phyloP scores from a whole-genome alignment of 805 yeast species.

The Barnettozyma wickerhamii region DNA sequence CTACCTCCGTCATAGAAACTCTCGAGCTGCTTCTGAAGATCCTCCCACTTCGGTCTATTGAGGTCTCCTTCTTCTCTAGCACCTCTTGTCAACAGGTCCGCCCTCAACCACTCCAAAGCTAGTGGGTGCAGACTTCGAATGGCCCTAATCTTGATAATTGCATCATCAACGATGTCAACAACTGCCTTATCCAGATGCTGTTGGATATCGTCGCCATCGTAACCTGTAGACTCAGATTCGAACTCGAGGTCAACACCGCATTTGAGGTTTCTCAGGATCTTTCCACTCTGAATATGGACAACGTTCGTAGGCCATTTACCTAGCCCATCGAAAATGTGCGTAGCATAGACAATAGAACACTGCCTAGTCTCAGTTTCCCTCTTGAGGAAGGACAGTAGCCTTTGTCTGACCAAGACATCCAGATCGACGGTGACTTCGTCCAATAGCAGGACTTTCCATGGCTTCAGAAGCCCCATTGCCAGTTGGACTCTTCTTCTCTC shows the following conservation, averaged over 20 bases:
- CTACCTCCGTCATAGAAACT: constrained; percentile 40
- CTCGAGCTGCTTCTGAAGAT: constrained; percentile 38
- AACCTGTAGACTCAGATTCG: constrained; percentile 5
- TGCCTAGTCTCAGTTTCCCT: constrained; percentile 66
- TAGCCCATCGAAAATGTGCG: constrained; percentile 95
- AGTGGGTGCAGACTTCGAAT: constrained; percentile 65
- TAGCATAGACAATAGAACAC: constrained; percentile 85
- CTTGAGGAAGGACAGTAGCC: constrained; percentile 64
- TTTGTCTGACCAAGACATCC: constrained; percentile 84
- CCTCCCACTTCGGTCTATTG: constrained; percentile 56
- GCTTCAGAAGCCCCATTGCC: constrained; percentile 87
- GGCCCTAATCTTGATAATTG: constrained; percentile 32
- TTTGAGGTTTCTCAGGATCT: constrained; percentile 34
- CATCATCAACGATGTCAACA: constrained; percentile 17
- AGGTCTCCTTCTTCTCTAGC: constrained; percentile 47
- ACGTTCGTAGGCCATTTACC: constrained; percentile 87
- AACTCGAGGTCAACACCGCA: constrained; percentile 31
- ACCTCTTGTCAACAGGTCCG: constrained; percentile 41
- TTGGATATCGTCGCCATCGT: constrained; percentile 22
- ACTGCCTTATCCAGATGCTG: constrained; percentile 18
- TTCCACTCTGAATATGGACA: constrained; percentile 72
- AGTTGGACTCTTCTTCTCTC: constrained; percentile 92
- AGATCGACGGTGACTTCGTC: constrained; percentile 97
- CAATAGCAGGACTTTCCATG: constrained; percentile 82
- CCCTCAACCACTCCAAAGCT: constrained; percentile 61